phyloP scores from a whole-genome alignment of 2,329 filamentous ascomycete species.

The Ascocoryne sarcoides region DNA sequence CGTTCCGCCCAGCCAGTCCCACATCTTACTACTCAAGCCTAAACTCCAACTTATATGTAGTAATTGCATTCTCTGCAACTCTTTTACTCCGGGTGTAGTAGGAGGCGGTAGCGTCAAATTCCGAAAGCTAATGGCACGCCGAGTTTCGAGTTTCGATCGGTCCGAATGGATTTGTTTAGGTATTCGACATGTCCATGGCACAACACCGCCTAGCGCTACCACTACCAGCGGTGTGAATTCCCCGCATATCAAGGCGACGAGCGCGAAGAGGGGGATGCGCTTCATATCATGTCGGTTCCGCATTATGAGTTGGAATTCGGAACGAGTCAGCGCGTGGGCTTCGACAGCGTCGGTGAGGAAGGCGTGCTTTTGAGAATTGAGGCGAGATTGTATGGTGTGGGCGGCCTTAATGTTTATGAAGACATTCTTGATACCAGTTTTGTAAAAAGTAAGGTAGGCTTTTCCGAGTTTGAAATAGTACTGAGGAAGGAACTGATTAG shows the following conservation, averaged over 20 bases:
- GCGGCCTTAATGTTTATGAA: constrained; percentile 51
- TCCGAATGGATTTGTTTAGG: constrained; percentile 61
- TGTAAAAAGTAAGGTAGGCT: constrained; percentile 80
- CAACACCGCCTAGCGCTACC: constrained; percentile 57
- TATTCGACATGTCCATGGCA: constrained; percentile 76
- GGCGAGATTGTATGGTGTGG: constrained; percentile 36
- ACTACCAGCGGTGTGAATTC: constrained; percentile 82
- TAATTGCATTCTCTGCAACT: constrained; percentile 31
- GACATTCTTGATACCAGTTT: constrained; percentile 68
- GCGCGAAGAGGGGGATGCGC: constrained; percentile 69
- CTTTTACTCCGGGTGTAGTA: constrained; percentile 9
- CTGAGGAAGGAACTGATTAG: constrained; percentile 31
- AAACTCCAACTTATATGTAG: constrained; percentile 34
- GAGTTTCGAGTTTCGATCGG: constrained; percentile 43
- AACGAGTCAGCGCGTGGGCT: constrained; percentile 43
- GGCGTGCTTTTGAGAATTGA: constrained; percentile 33
- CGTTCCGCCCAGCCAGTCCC: constrained; percentile 35
- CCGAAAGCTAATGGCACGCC: constrained; percentile 42
- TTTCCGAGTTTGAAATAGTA: constrained; percentile 43
- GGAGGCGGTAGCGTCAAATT: constrained; percentile 26
- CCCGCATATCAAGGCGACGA: constrained; percentile 70
- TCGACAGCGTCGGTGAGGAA: constrained; percentile 27
- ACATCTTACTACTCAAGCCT: constrained; percentile 33
- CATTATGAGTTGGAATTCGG: constrained; percentile 60
- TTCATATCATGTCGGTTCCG: constrained; percentile 64